These are phyloP conservation scores for Penicillium canariense DNA, from an alignment of 495 filamentous ascomycete species.

Conservation along the genomic window DNA sequence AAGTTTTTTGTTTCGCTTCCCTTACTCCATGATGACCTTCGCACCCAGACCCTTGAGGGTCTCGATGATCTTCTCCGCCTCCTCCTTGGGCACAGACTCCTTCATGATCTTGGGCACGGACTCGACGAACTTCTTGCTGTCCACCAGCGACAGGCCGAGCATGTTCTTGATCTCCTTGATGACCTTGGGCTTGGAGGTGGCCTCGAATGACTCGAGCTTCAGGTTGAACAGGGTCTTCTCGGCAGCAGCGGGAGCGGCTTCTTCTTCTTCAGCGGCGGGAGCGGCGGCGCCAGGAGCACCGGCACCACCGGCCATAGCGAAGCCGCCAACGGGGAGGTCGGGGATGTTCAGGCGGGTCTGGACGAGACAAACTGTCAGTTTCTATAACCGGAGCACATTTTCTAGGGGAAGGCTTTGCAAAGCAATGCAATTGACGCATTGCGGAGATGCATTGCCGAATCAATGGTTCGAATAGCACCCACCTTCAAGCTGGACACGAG, in stretches of 20 bases:
- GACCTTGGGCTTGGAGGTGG: conserved; percentile 89
- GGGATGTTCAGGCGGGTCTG: conserved; percentile 96
- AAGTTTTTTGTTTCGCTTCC: conserved; percentile 12
- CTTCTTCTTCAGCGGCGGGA: conserved; percentile 72
- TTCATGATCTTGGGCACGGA: conserved; percentile 96
- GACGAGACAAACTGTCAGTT: conserved; percentile 10
- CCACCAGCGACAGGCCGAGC: conserved; percentile 91
- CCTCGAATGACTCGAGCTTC: conserved; percentile 86
- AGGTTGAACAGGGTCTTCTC: conserved; percentile 98
- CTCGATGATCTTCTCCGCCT: conserved; percentile 96
- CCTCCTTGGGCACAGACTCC: conserved; percentile 96
- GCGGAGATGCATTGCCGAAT: conserved; percentile 3
- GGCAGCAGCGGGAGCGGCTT: conserved; percentile 71
- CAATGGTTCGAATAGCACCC: conserved; percentile 18
- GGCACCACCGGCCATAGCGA: conserved; percentile 62
- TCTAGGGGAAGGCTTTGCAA: background rate
- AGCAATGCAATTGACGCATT: conserved; percentile 7
- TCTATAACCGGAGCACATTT: background rate
- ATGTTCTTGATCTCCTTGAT: conserved; percentile 99
- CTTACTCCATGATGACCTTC: conserved; percentile 85
- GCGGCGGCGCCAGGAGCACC: conserved; percentile 61
- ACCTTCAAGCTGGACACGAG: conserved; percentile 92
- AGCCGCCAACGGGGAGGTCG: conserved; percentile 89
- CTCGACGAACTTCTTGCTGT: conserved; percentile 99
- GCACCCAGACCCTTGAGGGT: conserved; percentile 89